Base-by-base conservation (phyloP, 345 rosid species). In the Passiflora organensis region DNA sequence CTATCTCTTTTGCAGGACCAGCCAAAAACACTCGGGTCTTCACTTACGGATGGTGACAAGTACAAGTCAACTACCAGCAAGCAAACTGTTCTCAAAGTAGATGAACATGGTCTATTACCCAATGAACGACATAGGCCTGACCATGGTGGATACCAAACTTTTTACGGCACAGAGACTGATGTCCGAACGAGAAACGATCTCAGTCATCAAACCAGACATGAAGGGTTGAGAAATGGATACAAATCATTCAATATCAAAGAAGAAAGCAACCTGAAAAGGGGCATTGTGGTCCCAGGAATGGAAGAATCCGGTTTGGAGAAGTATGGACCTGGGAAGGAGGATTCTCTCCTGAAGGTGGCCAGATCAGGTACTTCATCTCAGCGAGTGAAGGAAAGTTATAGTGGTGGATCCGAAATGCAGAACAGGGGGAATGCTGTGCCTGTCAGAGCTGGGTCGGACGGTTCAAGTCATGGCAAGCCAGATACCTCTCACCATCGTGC, bases 281-380 rank as follows among this genome's bases (percentile, higher is more conserved):
- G 73, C 23, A 25, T 59, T 24, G 54, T 58, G 13, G 38, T 9
- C 42, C 56, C 56, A 59, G 74, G 72, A 55, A 65, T 58, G 75
- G 73, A 63, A 64, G 80, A 72, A 44, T 76, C 66, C 50, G 37
- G 39, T 45, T 46, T 55, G 44, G 74, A 65, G 59, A 76, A 68
- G 66, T 63, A 61, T 65, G 81, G 58, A 50, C 51, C 55, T 54
- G 56, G 67, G 68, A 69, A 69, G 66, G n/a, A n/a, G n/a, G 84
- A 75, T 46, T 12, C 53, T 56, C 55, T 57, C 66, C 65, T 68
- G 54, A 76, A 69, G 66, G 65, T 72, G 17, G 83, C 67, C 19
- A 72, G 79, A 60, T 72, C 68, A 47, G 75, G 76, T 62, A 56
- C 69, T 71, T 78, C 76, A 62, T 70, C 86, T 59, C 62, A 48